These are phyloP conservation scores for Phellopilus nigrolimitatus DNA, from an alignment of 1,284 basidiomycete genomes.

Conservation along the genomic window DNA sequence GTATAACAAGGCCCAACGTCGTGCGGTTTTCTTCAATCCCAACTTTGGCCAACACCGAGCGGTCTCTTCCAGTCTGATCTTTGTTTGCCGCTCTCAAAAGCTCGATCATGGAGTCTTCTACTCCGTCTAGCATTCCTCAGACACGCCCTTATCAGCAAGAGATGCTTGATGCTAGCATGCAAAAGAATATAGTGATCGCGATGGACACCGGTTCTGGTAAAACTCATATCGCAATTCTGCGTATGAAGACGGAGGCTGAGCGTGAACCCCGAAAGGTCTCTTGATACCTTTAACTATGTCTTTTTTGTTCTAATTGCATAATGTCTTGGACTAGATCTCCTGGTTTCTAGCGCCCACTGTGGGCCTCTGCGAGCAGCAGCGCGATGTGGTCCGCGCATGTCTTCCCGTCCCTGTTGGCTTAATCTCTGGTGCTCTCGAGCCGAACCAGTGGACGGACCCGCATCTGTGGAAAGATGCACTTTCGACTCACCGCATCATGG, in stretches of 20 bases:
- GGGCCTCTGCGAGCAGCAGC: slow-evolving; percentile 69
- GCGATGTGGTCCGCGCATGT: slow-evolving; percentile 47
- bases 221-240: slow-evolving; percentile 70
- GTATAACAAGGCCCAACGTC: too few relatives aligned
- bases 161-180: slow-evolving; percentile 64
- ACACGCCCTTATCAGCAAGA: slow-evolving; percentile 70
- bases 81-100: neutral
- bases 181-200: slow-evolving; percentile 66
- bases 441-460: slow-evolving; percentile 73
- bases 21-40: too few relatives aligned
- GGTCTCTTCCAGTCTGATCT: neutral
- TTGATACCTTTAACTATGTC: neutral
- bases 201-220: slow-evolving; percentile 78
- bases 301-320: neutral
- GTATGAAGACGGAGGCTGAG: slow-evolving; percentile 65
- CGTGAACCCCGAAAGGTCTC: slow-evolving; percentile 53
- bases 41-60: neutral
- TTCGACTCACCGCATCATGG: slow-evolving; percentile 55
- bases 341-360: slow-evolving; percentile 82
- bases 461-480: slow-evolving; percentile 54
- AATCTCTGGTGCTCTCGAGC: slow-evolving; percentile 65
- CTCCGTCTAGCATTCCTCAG: neutral
- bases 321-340: slow-evolving; percentile 42
- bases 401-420: slow-evolving; percentile 55
- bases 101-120: neutral